Base-by-base conservation (phyloP, 805 yeast species). In the Ogataea parapolymorpha region DNA sequence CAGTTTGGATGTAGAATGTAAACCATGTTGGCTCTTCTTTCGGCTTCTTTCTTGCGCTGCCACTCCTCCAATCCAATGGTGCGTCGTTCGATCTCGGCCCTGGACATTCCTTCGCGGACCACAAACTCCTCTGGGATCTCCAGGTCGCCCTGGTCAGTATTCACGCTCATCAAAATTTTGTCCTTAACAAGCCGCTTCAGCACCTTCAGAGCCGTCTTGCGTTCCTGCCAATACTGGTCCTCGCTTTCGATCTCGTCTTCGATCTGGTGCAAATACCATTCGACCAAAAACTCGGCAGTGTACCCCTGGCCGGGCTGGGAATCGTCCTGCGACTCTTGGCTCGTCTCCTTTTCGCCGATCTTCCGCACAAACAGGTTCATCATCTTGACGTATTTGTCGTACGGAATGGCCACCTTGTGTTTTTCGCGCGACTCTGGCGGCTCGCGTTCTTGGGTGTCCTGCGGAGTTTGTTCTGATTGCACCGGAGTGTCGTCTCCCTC, bases 301-400 rank as follows among this genome's bases (percentile, higher is more conserved):
- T 85, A 65, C 7, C 95, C 96, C 15, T 47, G 51, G 9, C 61
- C 61, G 3, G 43, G 37, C 25, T 69, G 73, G 44, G 77, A 80
- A 44, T 74, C 29, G 37, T 37, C 32, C 40, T 44, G 43, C 31
- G 37, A 26, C 25, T 32, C 32, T 15, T 13, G 32, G 14, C 14
- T 16, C 11, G 37, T 27, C 42, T 60, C 65, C 15, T 49, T 50
- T 34, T 57, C 59, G 25, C 58, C 58, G 35, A 65, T 65, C 53
- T 77, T 77, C 38, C 74, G 71, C 20, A 90, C 89, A 49, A 90
- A 69, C 45, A 82, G 62, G 59, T 87, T 85, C 82, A 87, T 85
- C 71, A 90, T 85, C 33, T 80, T 73, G 22, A 85, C 82, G 61
- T 88, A 91, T 61, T 85, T 85, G 57, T 91, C 97, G 60, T 88